phyloP scores from a whole-genome alignment of 179 eudicot genomes.

The Gypsophila paniculata region DNA sequence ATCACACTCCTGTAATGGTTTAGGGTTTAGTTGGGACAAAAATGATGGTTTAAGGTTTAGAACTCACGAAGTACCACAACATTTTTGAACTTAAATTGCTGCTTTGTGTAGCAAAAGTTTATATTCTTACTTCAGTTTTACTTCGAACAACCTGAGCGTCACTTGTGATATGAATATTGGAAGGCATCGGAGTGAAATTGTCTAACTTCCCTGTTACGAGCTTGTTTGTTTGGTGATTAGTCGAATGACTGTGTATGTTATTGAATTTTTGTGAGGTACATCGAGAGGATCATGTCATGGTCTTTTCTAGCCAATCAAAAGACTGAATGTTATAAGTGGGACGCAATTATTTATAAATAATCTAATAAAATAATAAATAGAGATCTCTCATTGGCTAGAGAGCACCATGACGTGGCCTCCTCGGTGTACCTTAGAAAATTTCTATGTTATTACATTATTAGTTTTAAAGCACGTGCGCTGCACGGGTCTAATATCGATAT shows the following conservation, averaged over 20 bases:
- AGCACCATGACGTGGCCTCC: no score
- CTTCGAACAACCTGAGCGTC: neutral
- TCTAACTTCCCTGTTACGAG: neutral
- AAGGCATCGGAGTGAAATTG: neutral
- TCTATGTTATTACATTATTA: no score
- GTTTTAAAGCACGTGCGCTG: no score
- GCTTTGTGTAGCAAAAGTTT: constrained; percentile 2
- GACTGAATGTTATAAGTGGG: no score
- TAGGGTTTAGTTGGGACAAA: constrained; percentile 25
- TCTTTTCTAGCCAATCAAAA: no score
- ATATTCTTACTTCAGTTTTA: neutral
- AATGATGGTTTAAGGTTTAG: constrained; percentile 14
- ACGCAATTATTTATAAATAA: no score
- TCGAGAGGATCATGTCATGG: no score
- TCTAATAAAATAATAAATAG: no score
- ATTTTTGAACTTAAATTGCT: constrained; percentile 19
- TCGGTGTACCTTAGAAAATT: no score
- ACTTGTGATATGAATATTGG: neutral
- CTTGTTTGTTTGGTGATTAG: neutral
- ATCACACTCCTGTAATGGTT: constrained; percentile 20
- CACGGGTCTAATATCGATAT: no score
- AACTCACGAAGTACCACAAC: constrained; percentile 1
- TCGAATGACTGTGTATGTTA: neutral
- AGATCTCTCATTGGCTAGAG: no score
- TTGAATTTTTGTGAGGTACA: no score